Percentiles rank a stretch among this genome's conserved stretches.
Conservation (phyloP, 441 rosid genomes). For the Brassica hybrid region DNA sequence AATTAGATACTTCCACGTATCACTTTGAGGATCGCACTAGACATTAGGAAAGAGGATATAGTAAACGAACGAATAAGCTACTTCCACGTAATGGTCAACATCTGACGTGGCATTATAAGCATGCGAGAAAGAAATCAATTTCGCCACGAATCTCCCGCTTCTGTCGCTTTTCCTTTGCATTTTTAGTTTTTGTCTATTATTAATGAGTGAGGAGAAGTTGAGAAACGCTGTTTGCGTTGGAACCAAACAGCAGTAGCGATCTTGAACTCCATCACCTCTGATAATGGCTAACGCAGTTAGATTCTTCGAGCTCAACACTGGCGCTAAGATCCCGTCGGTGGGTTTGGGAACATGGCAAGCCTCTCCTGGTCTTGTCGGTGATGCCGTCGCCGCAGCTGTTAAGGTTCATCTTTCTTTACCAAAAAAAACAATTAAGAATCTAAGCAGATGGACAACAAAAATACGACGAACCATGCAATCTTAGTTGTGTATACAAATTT, state of each 20-base stretch:
- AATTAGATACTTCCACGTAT: too few relatives aligned
- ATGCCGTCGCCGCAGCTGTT: conserved; percentile 56
- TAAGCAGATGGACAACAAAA: not conserved
- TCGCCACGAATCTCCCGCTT: not conserved
- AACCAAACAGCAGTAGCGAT: conserved; percentile 42
- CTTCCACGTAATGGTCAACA: not conserved
- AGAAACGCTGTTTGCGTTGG: conserved; percentile 39
- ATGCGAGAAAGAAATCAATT: not conserved
- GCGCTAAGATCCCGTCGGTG: conserved; percentile 63
- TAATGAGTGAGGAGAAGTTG: not conserved
- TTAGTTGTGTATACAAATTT: not conserved
- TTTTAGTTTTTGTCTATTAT: not conserved
- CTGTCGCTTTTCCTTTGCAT: not conserved
- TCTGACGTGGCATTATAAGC: not conserved
- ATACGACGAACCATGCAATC: not conserved
- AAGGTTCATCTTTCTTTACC: conserved; percentile 42
- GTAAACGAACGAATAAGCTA: not conserved
- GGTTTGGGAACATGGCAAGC: conserved; percentile 70
- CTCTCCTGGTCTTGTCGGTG: conserved; percentile 54
- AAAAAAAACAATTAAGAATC: not conserved
- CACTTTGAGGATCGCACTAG: too few relatives aligned
- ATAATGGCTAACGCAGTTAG: conserved; percentile 38
- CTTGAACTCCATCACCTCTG: conserved; percentile 45
- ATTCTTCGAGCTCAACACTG: conserved; percentile 51
- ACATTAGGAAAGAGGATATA: too few relatives aligned